Evolutionary conservation across 192 early-diverging fungal species (phyloP), one percentile per base, ranked within the genome.

Genomic region (Rhizoclosmatium globosum): DNA sequence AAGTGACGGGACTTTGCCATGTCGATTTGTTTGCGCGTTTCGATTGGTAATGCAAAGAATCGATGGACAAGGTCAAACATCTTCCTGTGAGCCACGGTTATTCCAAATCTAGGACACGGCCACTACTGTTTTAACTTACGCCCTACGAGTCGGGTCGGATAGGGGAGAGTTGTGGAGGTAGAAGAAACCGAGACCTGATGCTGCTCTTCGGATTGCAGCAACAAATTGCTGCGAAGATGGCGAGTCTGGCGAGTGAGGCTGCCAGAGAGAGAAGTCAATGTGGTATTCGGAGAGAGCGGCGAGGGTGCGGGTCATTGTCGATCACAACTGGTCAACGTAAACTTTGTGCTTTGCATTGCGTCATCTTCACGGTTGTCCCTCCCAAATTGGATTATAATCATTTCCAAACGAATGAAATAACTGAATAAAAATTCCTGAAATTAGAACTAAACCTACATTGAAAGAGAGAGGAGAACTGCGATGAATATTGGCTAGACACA

Each of bases 1-100:
- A 68, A 68, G 43, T 68, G 67, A 15, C 67, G 21, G 7, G 67
- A 68, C 9, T 68, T 39, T 19, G 67, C 46, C 67, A 68, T 68
- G 45, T 68, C 67, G 67, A 68, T 68, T 39, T 46, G 67, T 11
- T 9, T 19, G 9, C 67, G 67, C 17, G 67, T 68, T 39, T 39
- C 67, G 43, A 68, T 9, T 11, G 67, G 67, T 17, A 68, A 21
- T 46, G 21, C 67, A 46, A 45, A 68, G 67, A 68, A 68, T 19
- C 13, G 6, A 7, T 68, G 6, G 3, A 44, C 9, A 11, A 17
- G 43, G 67, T 6, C 19, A 15, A 68, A 68, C 38, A 64, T 64
- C 21, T 39, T 7, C 11, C 11, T 39, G 15, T 39, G 61, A 7
- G 61, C 21, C 17, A 13, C 50, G 17, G 50, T 31, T 31, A 31